Base-by-base conservation (phyloP, 805 yeast genomes). In the Wickerhamomyces chambardii region DNA sequence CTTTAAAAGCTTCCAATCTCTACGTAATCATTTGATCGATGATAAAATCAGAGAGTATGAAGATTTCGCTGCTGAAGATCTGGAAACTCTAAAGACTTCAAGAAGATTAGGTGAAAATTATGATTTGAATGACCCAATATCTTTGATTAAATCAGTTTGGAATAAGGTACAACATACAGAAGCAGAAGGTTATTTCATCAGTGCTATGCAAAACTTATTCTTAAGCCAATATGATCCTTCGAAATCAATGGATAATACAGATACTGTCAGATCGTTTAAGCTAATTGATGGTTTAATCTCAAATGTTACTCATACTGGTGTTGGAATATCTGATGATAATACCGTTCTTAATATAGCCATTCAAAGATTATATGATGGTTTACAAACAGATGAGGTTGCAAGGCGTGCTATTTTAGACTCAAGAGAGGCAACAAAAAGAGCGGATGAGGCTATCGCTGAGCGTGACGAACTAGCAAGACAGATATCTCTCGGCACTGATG, bases 331-430 rank as follows among this genome's bases (percentile, higher is more conserved):
- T 33, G 68, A 68, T 39, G 82, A 78, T 32, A 24, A 24, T 24
- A 66, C 78, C n/a, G 75, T 84, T 14, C 67, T 85, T 43, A 84
- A 81, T 35, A 74, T 83, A 32, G 84, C 95, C 2, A 77, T 89
- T 26, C 86, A 84, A 48, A 66, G 76, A 36, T 62, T 90, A 31
- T 66, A 75, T 39, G 78, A 85, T 30, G 70, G 83, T 19, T 66
- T 89, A 50, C 78, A 78, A 45, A 84, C 95, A 0, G 96, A 90
- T 53, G 95, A 85, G 36, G 78, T 80, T 58, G 95, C 95, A 11
- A 66, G 77, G 35, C 68, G 82, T 40, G 94, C 95, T 41, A 68
- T 63, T 36, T 52, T 50, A 36, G 86, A 73, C 36, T 66, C 78
- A 27, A 68, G 69, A 47, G 73, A 66, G 31, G 68, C 78, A 29